Evolutionary conservation across 208 protist genomes (phyloP).

Genomic region (Strigomonas oncopelti): DNA sequence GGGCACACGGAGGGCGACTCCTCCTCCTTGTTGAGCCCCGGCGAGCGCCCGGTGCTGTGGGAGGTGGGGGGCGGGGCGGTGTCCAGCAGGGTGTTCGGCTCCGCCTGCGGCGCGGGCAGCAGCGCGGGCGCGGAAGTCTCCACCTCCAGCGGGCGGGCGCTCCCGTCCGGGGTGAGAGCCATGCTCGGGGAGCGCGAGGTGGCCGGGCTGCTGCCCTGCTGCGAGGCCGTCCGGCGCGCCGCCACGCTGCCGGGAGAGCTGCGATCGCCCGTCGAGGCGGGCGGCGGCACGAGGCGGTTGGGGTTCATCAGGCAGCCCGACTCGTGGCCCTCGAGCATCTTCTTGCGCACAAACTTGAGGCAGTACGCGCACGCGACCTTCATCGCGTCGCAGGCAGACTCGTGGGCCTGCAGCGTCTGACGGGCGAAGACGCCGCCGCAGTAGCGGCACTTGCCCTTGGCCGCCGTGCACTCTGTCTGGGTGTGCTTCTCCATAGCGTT

Average conservation of each 20-base stretch:
- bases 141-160: background rate
- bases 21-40: constrained; percentile 10
- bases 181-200: background rate
- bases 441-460: constrained; percentile 69
- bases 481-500: constrained; percentile 55
- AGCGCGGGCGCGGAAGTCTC: background rate
- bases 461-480: constrained; percentile 43
- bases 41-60: background rate
- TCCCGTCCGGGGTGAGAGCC: background rate
- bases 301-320: constrained; percentile 50
- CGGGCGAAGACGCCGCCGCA: constrained; percentile 46
- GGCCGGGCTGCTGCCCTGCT: background rate
- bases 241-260: background rate
- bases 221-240: background rate
- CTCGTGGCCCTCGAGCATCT: constrained; percentile 36
- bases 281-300: constrained; percentile 16
- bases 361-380: constrained; percentile 57
- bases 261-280: background rate
- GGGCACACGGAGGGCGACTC: constrained; percentile 35
- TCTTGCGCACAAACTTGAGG: constrained; percentile 51
- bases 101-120: background rate
- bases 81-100: background rate
- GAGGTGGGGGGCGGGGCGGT: background rate
- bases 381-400: constrained; percentile 60
- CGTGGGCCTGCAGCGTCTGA: constrained; percentile 43